Evolutionary conservation across 495 filamentous ascomycete genomes (phyloP), one percentile per base, ranked within the genome.

Genomic region (Hypomontagnella submonticulosa): DNA sequence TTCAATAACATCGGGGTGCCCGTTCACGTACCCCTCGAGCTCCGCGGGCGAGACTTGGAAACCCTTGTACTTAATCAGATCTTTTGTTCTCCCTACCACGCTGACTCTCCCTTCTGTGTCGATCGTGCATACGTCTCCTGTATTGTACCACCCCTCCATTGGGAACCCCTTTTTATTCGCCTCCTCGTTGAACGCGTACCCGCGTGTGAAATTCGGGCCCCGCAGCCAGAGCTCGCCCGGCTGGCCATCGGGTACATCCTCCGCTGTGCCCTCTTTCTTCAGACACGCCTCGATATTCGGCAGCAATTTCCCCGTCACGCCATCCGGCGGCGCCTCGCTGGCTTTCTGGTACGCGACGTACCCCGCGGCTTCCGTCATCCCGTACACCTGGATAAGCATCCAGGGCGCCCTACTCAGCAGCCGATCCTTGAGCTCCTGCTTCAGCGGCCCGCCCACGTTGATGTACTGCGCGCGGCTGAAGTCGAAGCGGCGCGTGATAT

Each of bases 11-110:
- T 80, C 77, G 20, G 85, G 83, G 63, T 90, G 88, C 27, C 81
- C 79, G 1, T 87, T 75, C 34, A 92, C 74, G 13, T 88, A 67
- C 4, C 84, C 87, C 67, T 93, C 90, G 4, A 93, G 76, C 74
- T 93, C 89, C 0, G 90, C 87, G 2, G 90, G 90, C 5, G 89
- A 79, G 0, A 92, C 88, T 68, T 92, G 89, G 75, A 90, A 89
- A 2, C 88, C 90, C 43, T 87, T 78, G 71, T 88, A 88, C 70
- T 89, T 89, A 74, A 90, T 88, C 5, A 90, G 76, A 64, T 90
- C 88, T 71, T 90, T 90, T 23, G 85, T 84, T 15, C 88, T 82
- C 58, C 88, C 88, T 4, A 87, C 87, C 44, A 90, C 85, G 70
- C 76, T 85, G 64, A 90, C 82, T 38, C 84, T 79, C 0, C 84